phyloP scores from a whole-genome alignment of 2,329 filamentous ascomycete species.

The Coleophoma cylindrospora region DNA sequence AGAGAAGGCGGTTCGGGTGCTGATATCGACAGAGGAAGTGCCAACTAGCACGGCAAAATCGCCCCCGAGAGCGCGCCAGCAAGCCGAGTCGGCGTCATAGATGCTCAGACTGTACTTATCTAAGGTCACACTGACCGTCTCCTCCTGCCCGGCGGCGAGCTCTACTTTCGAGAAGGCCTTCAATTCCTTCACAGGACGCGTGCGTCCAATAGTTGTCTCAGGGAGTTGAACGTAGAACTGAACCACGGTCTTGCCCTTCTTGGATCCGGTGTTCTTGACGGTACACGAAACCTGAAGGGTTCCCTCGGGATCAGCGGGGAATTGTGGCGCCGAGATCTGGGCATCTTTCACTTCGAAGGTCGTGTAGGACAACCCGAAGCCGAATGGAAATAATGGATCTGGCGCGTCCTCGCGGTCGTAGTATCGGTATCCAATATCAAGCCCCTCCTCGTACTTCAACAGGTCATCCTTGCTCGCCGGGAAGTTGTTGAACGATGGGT shows the following conservation, averaged over 20 bases:
- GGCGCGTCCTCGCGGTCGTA: conserved; percentile 57
- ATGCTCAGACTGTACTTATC: conserved; percentile 44
- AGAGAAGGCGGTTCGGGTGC: not conserved
- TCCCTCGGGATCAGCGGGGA: not conserved
- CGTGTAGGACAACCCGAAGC: conserved; percentile 57
- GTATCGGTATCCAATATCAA: conserved; percentile 59
- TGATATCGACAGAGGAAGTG: not conserved
- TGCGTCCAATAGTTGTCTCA: conserved; percentile 31
- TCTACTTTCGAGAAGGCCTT: conserved; percentile 60
- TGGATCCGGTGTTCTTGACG: conserved; percentile 50
- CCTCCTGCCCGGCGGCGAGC: conserved; percentile 41
- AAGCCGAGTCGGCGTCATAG: conserved; percentile 41
- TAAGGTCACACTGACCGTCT: conserved; percentile 29
- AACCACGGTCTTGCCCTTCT: conserved; percentile 42
- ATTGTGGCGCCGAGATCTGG: conserved; percentile 26
- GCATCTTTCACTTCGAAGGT: conserved; percentile 48
- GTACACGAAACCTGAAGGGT: conserved; percentile 37
- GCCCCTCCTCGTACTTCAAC: conserved; percentile 58
- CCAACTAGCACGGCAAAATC: not conserved
- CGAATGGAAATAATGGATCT: conserved; percentile 56
- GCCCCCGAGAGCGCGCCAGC: not conserved
- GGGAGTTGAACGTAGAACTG: conserved; percentile 45
- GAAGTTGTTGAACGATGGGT: conserved; percentile 63
- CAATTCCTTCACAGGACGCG: conserved; percentile 62
- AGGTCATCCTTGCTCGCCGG: conserved; percentile 47